Evolutionary conservation across 2,329 filamentous ascomycete species (phyloP).

Genomic region (Incumbomyces lentus): DNA sequence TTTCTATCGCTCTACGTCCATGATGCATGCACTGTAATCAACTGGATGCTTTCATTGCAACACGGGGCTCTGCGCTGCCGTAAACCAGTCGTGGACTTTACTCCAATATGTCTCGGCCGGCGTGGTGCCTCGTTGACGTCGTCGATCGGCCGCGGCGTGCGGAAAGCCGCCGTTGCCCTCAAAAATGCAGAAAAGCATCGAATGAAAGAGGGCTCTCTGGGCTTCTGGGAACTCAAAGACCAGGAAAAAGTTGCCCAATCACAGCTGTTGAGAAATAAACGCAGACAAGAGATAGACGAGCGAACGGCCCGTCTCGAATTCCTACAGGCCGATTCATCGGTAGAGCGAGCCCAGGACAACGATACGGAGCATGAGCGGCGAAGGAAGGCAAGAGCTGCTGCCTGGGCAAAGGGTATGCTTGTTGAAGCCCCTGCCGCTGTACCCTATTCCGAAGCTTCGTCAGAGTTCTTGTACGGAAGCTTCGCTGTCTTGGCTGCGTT

Average conservation of each 20-base stretch:
- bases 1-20: too few species aligned
- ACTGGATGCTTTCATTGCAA: slow-evolving; percentile 8
- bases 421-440: slow-evolving; percentile 26
- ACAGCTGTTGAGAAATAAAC: not conserved
- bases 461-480: slow-evolving; percentile 81
- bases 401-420: not conserved
- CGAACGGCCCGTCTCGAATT: not conserved
- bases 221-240: slow-evolving; percentile 6
- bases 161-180: slow-evolving; percentile 27
- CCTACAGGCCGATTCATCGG: slow-evolving; percentile 1
- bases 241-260: not conserved
- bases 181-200: slow-evolving; percentile 1
- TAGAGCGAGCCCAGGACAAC: not conserved
- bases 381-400: not conserved
- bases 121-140: slow-evolving; percentile 52
- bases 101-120: not conserved
- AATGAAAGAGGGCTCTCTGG: not conserved
- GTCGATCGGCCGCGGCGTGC: slow-evolving; percentile 59
- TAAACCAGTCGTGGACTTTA: not conserved
- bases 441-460: slow-evolving; percentile 72
- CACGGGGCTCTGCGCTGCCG: not conserved
- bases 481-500: slow-evolving; percentile 74
- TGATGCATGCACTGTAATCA: too few species aligned
- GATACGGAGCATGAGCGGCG: slow-evolving; percentile 1
- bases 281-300: not conserved